A percentile compares a stretch with the other conserved stretches of the same genome.
Conservation (phyloP, 2,329 filamentous ascomycete genomes). For the Didymella pinodella region DNA sequence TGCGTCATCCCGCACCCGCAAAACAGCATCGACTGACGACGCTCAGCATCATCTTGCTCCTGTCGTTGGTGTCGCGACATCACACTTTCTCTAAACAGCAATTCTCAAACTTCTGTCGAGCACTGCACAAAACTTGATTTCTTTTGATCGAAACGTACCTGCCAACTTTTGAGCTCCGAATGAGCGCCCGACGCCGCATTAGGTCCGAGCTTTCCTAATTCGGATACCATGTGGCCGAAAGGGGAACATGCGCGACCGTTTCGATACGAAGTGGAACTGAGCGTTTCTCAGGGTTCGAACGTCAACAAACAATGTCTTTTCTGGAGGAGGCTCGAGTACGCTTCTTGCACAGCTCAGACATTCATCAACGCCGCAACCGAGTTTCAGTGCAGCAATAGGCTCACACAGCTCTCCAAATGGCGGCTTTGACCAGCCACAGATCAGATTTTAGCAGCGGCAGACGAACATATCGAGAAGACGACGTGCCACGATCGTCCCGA, state of each 20-base stretch:
- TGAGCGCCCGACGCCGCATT: slow-evolving; percentile 8
- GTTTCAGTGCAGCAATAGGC: too few relatives aligned
- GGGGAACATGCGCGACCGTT: slow-evolving; percentile 8
- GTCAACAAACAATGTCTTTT: neutral
- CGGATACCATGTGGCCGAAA: neutral
- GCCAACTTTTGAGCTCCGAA: slow-evolving; percentile 13
- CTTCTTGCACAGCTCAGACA: neutral
- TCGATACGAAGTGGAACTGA: slow-evolving; percentile 13
- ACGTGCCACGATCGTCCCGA: too few relatives aligned
- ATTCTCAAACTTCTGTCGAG: slow-evolving; percentile 8
- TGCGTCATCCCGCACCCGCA: slow-evolving; percentile 12
- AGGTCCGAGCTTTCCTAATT: neutral
- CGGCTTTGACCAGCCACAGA: too few relatives aligned
- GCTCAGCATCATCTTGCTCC: slow-evolving; percentile 4
- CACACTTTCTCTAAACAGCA: slow-evolving; percentile 12
- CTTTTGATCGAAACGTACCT: neutral
- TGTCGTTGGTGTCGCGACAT: neutral
- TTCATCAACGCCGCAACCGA: too few relatives aligned
- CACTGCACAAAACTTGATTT: slow-evolving; percentile 21
- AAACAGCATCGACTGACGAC: neutral
- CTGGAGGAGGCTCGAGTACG: neutral
- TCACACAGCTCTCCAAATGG: too few relatives aligned
- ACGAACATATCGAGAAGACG: too few relatives aligned
- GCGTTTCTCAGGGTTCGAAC: neutral
- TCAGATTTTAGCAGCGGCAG: too few relatives aligned